Percentiles rank a stretch among this genome's conserved stretches.
Conservation (phyloP, 169 alveolate species). For the Cyclospora cayetanensis region DNA sequence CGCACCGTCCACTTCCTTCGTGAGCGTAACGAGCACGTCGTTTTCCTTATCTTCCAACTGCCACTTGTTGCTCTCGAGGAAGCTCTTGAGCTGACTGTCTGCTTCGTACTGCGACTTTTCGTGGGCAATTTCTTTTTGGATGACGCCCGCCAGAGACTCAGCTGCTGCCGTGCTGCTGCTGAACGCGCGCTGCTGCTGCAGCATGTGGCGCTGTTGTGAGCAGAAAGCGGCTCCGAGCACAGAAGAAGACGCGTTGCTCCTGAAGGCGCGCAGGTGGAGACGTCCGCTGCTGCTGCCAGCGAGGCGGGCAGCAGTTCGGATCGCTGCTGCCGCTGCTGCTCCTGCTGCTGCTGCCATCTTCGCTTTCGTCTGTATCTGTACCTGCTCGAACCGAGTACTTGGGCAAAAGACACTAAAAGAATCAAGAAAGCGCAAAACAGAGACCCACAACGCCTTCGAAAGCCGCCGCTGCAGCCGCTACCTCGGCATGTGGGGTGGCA, state of each 20-base stretch:
- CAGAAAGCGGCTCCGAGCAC: neutral
- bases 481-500: neutral
- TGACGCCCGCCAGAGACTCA: neutral
- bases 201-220: neutral
- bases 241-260: neutral
- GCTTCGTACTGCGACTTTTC: constrained; percentile 43
- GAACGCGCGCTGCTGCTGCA: neutral
- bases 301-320: neutral
- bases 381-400: neutral
- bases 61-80: constrained; percentile 75
- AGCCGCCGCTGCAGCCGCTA: neutral
- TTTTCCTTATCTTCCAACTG: constrained; percentile 84
- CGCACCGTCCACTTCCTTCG: constrained; percentile 59
- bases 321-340: neutral
- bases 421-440: neutral
- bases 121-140: constrained; percentile 38
- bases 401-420: neutral
- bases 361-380: neutral
- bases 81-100: neutral
- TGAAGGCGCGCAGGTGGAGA: neutral
- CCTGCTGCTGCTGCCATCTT: neutral
- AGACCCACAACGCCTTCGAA: neutral
- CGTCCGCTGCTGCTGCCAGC: neutral
- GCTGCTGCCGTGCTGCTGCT: neutral
- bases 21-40: constrained; percentile 85